A percentile compares a stretch with the other conserved stretches of the same genome.
phyloP scores from a whole-genome alignment of 148 eudicot species.

The Simmondsia chinensis region DNA sequence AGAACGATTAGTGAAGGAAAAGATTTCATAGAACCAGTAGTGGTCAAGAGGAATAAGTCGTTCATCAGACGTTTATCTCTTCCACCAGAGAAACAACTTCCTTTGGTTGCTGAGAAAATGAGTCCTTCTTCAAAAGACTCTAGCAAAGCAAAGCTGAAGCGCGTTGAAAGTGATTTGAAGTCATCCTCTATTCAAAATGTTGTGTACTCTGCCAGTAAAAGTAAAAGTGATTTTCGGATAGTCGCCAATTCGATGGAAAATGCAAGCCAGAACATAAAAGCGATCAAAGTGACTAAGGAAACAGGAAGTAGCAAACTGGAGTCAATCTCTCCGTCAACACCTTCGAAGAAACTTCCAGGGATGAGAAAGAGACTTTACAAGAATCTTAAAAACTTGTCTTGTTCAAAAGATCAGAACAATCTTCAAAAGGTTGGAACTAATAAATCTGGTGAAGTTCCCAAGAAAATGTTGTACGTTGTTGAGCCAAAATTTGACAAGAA shows the following conservation, averaged over 20 bases:
- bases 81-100: constrained; percentile 16
- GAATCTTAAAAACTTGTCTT: constrained; percentile 20
- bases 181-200: constrained; percentile 9
- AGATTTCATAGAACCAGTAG: too few species aligned
- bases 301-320: not conserved
- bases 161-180: constrained; percentile 7
- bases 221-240: constrained; percentile 7
- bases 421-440: constrained; percentile 14
- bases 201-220: constrained; percentile 7
- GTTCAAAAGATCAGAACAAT: constrained; percentile 7
- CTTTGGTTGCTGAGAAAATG: not conserved
- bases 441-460: constrained; percentile 19
- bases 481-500: constrained; percentile 10
- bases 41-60: constrained; percentile 23
- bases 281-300: constrained; percentile 14
- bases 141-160: constrained; percentile 10
- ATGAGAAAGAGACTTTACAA: constrained; percentile 24
- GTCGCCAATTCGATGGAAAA: constrained; percentile 14
- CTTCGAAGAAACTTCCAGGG: constrained; percentile 26
- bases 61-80: constrained; percentile 28
- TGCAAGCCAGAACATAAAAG: constrained; percentile 15
- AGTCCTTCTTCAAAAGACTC: constrained; percentile 7
- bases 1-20: constrained; percentile 12
- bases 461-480: constrained; percentile 26
- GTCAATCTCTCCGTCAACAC: constrained; percentile 15